A percentile compares a stretch with the other conserved stretches of the same genome.
Conservation (phyloP, 768 basidiomycete species). For the Psilocybe sp. region DNA sequence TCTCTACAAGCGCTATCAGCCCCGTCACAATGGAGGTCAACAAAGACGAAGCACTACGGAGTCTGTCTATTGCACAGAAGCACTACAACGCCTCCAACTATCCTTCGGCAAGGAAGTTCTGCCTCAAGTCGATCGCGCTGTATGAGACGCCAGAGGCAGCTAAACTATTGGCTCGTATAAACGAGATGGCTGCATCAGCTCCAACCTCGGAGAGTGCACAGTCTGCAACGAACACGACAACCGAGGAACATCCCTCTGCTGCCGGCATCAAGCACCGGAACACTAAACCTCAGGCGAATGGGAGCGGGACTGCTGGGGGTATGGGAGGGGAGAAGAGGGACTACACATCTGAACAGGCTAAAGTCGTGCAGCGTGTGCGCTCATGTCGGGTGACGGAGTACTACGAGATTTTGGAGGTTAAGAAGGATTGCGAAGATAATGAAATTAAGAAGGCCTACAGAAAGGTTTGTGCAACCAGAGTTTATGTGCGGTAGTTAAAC, state of each 20-base stretch:
- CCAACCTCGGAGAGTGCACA: constrained; percentile 42
- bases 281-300: constrained; percentile 25
- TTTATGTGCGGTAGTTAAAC: background rate
- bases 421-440: constrained; percentile 76
- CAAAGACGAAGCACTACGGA: constrained; percentile 85
- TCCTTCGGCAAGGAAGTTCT: constrained; percentile 82
- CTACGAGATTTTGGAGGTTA: constrained; percentile 85
- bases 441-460: constrained; percentile 95
- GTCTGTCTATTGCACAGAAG: constrained; percentile 74
- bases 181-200: constrained; percentile 47
- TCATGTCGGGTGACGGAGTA: constrained; percentile 87
- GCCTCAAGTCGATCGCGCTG: constrained; percentile 80
- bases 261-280: constrained; percentile 67
- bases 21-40: constrained; percentile 69
- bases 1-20: background rate
- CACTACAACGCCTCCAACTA: constrained; percentile 72
- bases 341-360: constrained; percentile 80
- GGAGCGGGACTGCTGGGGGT: constrained; percentile 55
- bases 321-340: constrained; percentile 76
- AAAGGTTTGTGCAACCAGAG: constrained; percentile 55
- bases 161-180: constrained; percentile 64
- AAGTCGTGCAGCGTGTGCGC: constrained; percentile 83
- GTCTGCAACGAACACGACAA: constrained; percentile 38
- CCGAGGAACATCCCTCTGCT: constrained; percentile 75
- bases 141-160: constrained; percentile 77